Base-by-base conservation (phyloP, 345 rosid genomes). In the Punica granatum region DNA sequence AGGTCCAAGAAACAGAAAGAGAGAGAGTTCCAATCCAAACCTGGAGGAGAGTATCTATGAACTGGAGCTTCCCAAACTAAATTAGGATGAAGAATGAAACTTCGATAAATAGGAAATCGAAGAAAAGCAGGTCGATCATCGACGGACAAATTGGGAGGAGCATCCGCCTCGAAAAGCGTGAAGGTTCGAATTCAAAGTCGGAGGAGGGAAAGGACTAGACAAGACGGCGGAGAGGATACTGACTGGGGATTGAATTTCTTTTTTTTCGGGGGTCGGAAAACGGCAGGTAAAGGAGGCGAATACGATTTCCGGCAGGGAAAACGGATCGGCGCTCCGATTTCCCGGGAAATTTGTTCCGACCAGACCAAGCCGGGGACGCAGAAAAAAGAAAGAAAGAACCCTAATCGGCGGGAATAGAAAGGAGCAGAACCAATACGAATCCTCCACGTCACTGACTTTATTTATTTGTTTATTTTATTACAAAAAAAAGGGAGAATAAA, bases 261-360 rank as follows among this genome's bases (percentile, higher is more conserved):
- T n/a, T n/a, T n/a, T n/a, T n/a, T n/a, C n/a, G n/a, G n/a, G n/a
- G n/a, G n/a, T n/a, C n/a, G 35, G 36, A 11, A 46, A 67, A 42
- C 35, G 36, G 46, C 79, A 74, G 77, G 73, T n/a, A n/a, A n/a
- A n/a, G n/a, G n/a, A n/a, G n/a, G n/a, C n/a, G n/a, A n/a, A n/a
- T n/a, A n/a, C n/a, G n/a, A n/a, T n/a, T n/a, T n/a, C n/a, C n/a
- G n/a, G n/a, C n/a, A 65, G 59, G 53, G 34, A 11, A 60, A 12
- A 16, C 34, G 59, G 72, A 69, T 61, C 46, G 28, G 26, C 23
- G 28, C 49, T 48, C 15, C 25, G 30, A 70, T 68, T 75, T 70
- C 63, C 78, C 80, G 70, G 80, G 76, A 67, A 74, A 68, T n/a
- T 67, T 59, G 65, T 44, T 75, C 77, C 80, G 82, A 69, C 83